These are phyloP conservation scores for Phylloporus sp. DNA, from an alignment of 768 basidiomycete genomes.

Conservation along the genomic window DNA sequence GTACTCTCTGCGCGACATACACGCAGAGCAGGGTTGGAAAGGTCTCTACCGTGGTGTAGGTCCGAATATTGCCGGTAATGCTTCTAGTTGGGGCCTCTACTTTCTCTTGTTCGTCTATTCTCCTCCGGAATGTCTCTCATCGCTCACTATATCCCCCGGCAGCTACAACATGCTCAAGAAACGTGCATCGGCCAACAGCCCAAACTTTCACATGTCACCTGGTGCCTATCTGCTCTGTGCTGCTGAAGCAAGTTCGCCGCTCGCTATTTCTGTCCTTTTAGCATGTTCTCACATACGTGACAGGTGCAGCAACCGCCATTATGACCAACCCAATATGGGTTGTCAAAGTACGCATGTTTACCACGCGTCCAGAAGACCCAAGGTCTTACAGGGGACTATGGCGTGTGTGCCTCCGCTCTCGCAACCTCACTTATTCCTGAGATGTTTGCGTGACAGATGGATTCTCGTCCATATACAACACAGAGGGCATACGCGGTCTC, in stretches of 20 bases:
- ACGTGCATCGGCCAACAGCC: conserved; percentile 64
- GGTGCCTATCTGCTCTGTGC: conserved; percentile 83
- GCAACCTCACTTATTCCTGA: background rate
- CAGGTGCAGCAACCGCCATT: conserved; percentile 90
- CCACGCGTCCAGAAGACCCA: conserved; percentile 63
- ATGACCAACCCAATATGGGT: conserved; percentile 99
- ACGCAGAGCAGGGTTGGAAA: conserved; percentile 68
- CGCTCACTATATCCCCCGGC: conserved; percentile 2
- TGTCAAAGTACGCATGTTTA: conserved; percentile 96
- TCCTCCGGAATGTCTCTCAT: background rate
- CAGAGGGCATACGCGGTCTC: conserved; percentile 76
- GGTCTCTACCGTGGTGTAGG: conserved; percentile 89
- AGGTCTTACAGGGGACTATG: conserved; percentile 75
- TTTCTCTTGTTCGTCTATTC: conserved; percentile 76
- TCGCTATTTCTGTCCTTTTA: conserved; percentile 10
- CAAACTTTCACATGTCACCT: conserved; percentile 64
- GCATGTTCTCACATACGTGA: conserved; percentile 11
- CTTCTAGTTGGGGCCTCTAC: conserved; percentile 95
- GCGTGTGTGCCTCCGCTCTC: conserved; percentile 40
- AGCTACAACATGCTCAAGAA: conserved; percentile 96
- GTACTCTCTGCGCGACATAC: conserved; percentile 67
- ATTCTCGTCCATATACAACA: conserved; percentile 59
- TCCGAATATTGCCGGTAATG: conserved; percentile 92
- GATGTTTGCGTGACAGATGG: conserved; percentile 47
- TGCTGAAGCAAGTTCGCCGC: conserved; percentile 90